A percentile compares a stretch with the other conserved stretches of the same genome.
Conservation (phyloP, 163 green algal species). For the Trebouxia gelatinosa region DNA sequence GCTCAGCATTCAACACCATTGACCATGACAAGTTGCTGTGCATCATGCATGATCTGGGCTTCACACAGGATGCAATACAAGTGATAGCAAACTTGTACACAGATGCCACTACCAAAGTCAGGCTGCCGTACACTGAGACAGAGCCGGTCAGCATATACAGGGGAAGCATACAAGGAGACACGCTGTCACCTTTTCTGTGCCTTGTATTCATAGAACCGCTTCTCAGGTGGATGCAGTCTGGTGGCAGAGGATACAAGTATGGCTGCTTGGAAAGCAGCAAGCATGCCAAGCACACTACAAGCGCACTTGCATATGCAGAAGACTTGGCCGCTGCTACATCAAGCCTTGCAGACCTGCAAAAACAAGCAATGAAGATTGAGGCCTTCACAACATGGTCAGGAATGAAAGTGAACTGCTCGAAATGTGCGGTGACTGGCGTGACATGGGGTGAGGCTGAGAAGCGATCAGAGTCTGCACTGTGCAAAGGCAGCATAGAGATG, state of each 20-base stretch:
- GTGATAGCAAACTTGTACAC: conserved; percentile 48
- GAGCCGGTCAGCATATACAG: conserved; percentile 35
- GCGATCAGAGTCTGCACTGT: no score
- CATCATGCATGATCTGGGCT: conserved; percentile 50
- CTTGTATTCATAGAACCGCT: conserved; percentile 51
- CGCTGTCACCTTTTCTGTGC: conserved; percentile 46
- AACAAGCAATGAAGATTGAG: not conserved
- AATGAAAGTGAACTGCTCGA: no score
- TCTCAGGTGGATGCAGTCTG: conserved; percentile 42
- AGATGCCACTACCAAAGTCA: conserved; percentile 26
- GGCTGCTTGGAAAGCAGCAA: not conserved
- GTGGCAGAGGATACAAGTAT: not conserved
- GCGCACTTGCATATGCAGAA: not conserved
- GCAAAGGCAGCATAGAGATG: not conserved
- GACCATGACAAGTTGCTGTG: conserved; percentile 48
- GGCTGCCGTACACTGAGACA: conserved; percentile 25
- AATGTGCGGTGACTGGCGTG: no score
- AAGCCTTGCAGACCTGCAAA: not conserved
- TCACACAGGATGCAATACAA: conserved; percentile 40
- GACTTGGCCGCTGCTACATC: not conserved
- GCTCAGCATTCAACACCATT: conserved; percentile 50
- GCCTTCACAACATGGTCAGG: not conserved
- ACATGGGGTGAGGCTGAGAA: no score
- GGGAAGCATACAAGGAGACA: conserved; percentile 52
- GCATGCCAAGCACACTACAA: not conserved